Base-by-base conservation (phyloP, 176 grass and related monocot genomes). In the Oryza meyeriana region DNA sequence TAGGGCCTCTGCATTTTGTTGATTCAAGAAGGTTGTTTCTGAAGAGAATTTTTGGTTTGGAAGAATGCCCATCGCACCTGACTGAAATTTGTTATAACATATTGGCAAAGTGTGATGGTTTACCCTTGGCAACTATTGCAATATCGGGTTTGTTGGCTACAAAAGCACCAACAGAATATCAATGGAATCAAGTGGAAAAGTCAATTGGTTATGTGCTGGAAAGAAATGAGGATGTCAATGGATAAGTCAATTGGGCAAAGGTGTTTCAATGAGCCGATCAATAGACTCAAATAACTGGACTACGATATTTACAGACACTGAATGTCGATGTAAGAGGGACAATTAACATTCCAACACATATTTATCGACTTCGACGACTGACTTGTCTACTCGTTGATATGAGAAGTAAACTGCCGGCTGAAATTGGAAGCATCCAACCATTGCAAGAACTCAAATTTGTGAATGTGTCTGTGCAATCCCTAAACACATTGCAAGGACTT, bases 231-330 rank as follows among this genome's bases (percentile, higher is more conserved):
- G n/a, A n/a, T n/a, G n/a, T n/a, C n/a, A n/a, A n/a, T n/a, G n/a
- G n/a, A n/a, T n/a, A n/a, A n/a, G n/a, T n/a, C n/a, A n/a, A n/a
- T n/a, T n/a, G 86, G 74, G 18, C 6, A 57, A 28, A 33, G 61
- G 11, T 88, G 74, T 66, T 32, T 88, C 31, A 35, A 59, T 36
- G 41, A 84, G 0, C 87, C 84, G 40, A 84, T 84, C 4, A 81
- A 84, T 2, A 63, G 75, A 50, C 74, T 61, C 4, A 83, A 28
- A 4, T 61, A 4, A 25, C 42, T 32, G 6, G 10, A 16, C 13
- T 83, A 28, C 17, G 24, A 7, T 13, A 45, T 18, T 74, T 83
- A 5, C 16, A 64, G 71, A 83, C 44, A 47, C 11, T 17, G 3
- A 47, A 47, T 5, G 2, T 47, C 4, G 44, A 47, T 47, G 44